These are phyloP conservation scores for Pichia sp. DNA, from an alignment of 1,139 yeast species.

Conservation along the genomic window DNA sequence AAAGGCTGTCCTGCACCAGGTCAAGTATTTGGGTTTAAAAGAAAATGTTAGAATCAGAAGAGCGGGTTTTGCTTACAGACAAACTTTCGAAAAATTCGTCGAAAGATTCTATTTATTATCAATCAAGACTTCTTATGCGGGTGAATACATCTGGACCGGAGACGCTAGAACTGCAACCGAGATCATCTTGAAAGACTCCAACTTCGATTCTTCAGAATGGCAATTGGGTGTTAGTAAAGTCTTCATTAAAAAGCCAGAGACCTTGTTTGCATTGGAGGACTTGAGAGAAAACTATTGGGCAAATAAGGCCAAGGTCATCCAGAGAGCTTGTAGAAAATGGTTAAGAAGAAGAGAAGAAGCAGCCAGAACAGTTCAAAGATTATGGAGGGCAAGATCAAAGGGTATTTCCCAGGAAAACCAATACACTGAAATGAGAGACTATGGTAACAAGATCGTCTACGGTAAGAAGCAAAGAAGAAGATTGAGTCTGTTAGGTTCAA, in stretches of 20 bases:
- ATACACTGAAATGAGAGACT: conserved; percentile 77
- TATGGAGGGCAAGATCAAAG: conserved; percentile 77
- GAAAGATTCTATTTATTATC: conserved; percentile 90
- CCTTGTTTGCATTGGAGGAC: conserved; percentile 90
- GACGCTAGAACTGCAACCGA: conserved; percentile 77
- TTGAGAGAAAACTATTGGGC: conserved; percentile 98
- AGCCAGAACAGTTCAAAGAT: conserved; percentile 76
- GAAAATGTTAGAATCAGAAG: conserved; percentile 97
- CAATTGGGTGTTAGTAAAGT: conserved; percentile 95
- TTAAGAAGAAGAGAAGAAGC: conserved; percentile 80
- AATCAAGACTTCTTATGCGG: conserved; percentile 91
- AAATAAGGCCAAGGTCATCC: conserved; percentile 96
- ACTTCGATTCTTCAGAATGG: conserved; percentile 75
- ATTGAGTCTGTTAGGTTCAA: conserved; percentile 78
- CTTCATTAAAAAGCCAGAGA: conserved; percentile 95
- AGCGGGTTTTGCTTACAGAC: conserved; percentile 98
- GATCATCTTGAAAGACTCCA: conserved; percentile 74
- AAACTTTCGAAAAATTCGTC: conserved; percentile 95
- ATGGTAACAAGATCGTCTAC: conserved; percentile 65
- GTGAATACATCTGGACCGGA: conserved; percentile 95
- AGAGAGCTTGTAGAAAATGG: conserved; percentile 92
- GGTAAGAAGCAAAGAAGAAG: conserved; percentile 88
- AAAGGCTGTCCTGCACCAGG: conserved; percentile 88
- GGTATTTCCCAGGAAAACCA: conserved; percentile 50
- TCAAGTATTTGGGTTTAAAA: conserved; percentile 91